These are phyloP conservation scores for Hortiboletus rubellus DNA, from an alignment of 1,284 basidiomycete genomes.

Conservation along the genomic window DNA sequence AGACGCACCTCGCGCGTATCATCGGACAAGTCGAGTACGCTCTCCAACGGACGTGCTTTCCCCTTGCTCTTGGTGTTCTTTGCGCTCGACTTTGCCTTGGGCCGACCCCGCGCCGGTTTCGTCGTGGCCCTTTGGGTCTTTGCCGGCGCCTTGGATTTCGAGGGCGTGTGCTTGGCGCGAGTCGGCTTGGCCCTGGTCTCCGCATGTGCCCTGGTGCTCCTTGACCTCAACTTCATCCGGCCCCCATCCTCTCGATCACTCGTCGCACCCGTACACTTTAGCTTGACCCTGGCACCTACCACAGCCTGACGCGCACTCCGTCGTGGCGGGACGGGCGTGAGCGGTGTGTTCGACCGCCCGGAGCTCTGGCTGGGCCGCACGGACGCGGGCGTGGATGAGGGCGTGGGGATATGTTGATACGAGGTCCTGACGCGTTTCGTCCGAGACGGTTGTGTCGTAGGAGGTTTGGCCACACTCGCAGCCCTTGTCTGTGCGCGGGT, in stretches of 20 bases:
- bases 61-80: slow-evolving; percentile 30
- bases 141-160: slow-evolving; percentile 11
- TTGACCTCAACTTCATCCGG: slow-evolving; percentile 24
- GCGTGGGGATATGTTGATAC: slow-evolving; percentile 27
- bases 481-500: slow-evolving; percentile 19
- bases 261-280: slow-evolving; percentile 1
- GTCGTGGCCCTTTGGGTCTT: slow-evolving; percentile 8
- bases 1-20: slow-evolving; percentile 32
- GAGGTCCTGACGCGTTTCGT: slow-evolving; percentile 19
- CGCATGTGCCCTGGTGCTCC: slow-evolving; percentile 6
- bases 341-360: slow-evolving; percentile 17
- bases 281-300: slow-evolving; percentile 14
- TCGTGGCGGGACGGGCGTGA: slow-evolving; percentile 25
- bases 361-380: neutral
- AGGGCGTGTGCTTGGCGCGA: slow-evolving; percentile 3
- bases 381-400: slow-evolving; percentile 24
- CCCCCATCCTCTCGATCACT: slow-evolving; percentile 9
- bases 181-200: slow-evolving; percentile 10
- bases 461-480: neutral
- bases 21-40: slow-evolving; percentile 32
- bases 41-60: slow-evolving; percentile 26
- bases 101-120: slow-evolving; percentile 23
- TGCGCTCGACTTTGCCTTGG: slow-evolving; percentile 14
- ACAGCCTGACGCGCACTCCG: slow-evolving; percentile 32
- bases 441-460: neutral